These are phyloP conservation scores for Cercophora scortea DNA, from an alignment of 495 filamentous ascomycete species.

Conservation along the genomic window DNA sequence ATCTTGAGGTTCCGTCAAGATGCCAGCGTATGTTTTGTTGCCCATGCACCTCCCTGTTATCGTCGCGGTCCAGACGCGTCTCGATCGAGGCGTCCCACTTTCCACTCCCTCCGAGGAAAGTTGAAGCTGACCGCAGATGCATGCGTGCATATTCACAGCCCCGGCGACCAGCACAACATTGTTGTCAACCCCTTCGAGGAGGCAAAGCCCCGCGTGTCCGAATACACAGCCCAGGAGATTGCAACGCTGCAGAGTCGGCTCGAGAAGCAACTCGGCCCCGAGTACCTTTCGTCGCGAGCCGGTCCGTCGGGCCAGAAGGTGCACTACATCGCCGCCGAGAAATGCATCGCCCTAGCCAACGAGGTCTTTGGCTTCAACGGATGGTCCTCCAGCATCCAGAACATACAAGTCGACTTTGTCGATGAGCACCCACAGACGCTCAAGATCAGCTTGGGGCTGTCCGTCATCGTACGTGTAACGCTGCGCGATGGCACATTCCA, in stretches of 20 bases:
- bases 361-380: slow-evolving; percentile 99
- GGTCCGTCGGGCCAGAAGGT: slow-evolving; percentile 78
- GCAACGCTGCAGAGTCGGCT: slow-evolving; percentile 79
- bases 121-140: slow-evolving; percentile 13
- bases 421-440: slow-evolving; percentile 46
- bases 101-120: background rate
- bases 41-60: background rate
- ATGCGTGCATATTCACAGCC: slow-evolving; percentile 36
- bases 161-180: slow-evolving; percentile 67
- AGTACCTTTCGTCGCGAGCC: slow-evolving; percentile 81
- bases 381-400: slow-evolving; percentile 86
- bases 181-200: slow-evolving; percentile 73
- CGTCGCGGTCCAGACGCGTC: too few relatives aligned
- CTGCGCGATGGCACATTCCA: slow-evolving; percentile 88
- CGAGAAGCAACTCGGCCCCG: slow-evolving; percentile 90
- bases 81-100: background rate
- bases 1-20: slow-evolving; percentile 5
- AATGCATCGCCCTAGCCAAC: slow-evolving; percentile 92
- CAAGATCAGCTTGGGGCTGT: slow-evolving; percentile 74
- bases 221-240: slow-evolving; percentile 84
- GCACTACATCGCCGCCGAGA: slow-evolving; percentile 86
- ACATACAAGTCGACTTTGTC: slow-evolving; percentile 87
- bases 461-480: slow-evolving; percentile 82
- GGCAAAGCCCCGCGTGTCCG: slow-evolving; percentile 52
- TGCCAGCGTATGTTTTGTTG: slow-evolving; percentile 38